A percentile compares a stretch with the other conserved stretches of the same genome.
Conservation (phyloP, 2,329 filamentous ascomycete species). For the Helicocarpus griseus region DNA sequence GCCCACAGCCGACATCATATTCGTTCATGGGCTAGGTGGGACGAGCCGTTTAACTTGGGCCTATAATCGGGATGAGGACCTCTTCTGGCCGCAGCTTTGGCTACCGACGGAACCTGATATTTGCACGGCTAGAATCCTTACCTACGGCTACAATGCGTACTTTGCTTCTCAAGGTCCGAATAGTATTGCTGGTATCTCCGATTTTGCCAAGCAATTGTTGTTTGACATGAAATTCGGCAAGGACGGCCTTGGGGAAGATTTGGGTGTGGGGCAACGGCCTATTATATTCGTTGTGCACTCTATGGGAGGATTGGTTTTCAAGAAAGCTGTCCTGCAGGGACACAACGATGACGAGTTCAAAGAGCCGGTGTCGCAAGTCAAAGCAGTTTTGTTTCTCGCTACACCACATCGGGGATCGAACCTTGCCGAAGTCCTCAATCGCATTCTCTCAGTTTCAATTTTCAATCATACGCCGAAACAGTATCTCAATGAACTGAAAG, state of each 20-base stretch:
- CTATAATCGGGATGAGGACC: constrained; percentile 20
- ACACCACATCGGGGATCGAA: constrained; percentile 23
- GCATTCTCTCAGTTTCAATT: constrained; percentile 22
- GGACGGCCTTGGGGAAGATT: constrained; percentile 7
- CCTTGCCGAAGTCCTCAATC: constrained; percentile 15
- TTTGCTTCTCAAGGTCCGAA: constrained; percentile 1
- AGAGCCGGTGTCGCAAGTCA: constrained; percentile 9
- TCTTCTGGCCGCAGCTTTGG: constrained; percentile 34
- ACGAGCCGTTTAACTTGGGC: constrained; percentile 33
- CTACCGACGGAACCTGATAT: constrained; percentile 21
- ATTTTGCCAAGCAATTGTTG: constrained; percentile 22
- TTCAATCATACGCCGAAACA: constrained; percentile 6
- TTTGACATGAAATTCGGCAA: constrained; percentile 17
- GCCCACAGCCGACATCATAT: constrained; percentile 27
- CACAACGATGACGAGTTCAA: constrained; percentile 13
- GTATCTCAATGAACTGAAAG: constrained; percentile 11
- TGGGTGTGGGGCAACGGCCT: constrained; percentile 17
- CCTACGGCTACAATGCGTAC: constrained; percentile 18
- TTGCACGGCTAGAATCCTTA: constrained; percentile 13
- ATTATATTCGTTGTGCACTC: constrained; percentile 39
- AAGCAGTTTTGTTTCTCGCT: constrained; percentile 19
- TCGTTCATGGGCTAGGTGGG: constrained; percentile 34
- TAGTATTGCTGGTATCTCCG: constrained; percentile 11
- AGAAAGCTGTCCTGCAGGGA: constrained; percentile 20
- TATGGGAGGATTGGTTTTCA: constrained; percentile 37